Evolutionary conservation across 441 rosid species (phyloP).

Genomic region (Pelargonium australe): DNA sequence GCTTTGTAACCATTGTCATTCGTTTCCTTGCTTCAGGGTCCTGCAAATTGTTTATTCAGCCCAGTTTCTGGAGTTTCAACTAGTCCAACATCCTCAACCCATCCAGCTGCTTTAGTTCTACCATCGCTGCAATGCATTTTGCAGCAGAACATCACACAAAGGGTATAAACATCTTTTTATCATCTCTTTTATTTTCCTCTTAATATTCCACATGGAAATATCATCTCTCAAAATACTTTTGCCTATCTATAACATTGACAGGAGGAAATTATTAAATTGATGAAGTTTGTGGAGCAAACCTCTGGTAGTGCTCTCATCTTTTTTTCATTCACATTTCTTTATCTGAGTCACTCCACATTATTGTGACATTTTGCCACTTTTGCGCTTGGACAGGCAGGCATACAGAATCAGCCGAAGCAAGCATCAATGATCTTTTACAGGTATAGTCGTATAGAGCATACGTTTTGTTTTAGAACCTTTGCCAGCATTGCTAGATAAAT

Average conservation of each 20-base stretch:
- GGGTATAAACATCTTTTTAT: slow-evolving; percentile 41
- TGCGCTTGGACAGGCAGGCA: slow-evolving; percentile 48
- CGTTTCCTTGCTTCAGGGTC: slow-evolving; percentile 50
- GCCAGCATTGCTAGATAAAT: neutral
- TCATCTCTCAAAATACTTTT: slow-evolving; percentile 2
- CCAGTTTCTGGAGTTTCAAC: slow-evolving; percentile 44
- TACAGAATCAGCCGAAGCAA: slow-evolving; percentile 45
- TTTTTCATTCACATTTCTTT: too few relatives aligned
- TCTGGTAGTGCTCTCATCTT: slow-evolving; percentile 42
- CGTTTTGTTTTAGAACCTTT: slow-evolving; percentile 1
- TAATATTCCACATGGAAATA: neutral
- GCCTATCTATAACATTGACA: slow-evolving; percentile 29
- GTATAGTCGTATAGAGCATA: slow-evolving; percentile 27
- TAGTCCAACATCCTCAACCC: slow-evolving; percentile 39
- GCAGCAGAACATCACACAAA: slow-evolving; percentile 73
- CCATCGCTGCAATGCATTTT: slow-evolving; percentile 72
- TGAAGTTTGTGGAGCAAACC: slow-evolving; percentile 67
- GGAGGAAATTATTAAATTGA: slow-evolving; percentile 83
- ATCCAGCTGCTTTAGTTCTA: slow-evolving; percentile 45
- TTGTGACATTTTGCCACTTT: slow-evolving; percentile 19
- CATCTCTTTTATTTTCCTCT: neutral
- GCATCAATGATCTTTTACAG: slow-evolving; percentile 52
- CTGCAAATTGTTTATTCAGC: slow-evolving; percentile 44
- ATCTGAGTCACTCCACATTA: neutral
- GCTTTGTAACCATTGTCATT: slow-evolving; percentile 34